phyloP scores from a whole-genome alignment of 345 rosid species.

The Lepidium africanum region DNA sequence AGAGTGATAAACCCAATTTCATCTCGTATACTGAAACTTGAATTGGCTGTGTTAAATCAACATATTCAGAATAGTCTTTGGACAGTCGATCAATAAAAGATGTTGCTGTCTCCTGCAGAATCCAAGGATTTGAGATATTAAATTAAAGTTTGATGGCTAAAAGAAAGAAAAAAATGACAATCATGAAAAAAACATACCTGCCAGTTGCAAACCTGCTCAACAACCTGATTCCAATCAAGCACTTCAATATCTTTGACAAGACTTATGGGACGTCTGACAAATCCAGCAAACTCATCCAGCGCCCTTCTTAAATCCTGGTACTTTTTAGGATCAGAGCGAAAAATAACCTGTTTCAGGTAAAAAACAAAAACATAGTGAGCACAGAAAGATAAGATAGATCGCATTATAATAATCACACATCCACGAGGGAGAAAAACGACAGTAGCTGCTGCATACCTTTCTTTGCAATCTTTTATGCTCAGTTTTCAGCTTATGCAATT shows the following conservation, averaged over 20 bases:
- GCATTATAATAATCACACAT: background rate
- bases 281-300: constrained; percentile 51
- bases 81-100: constrained; percentile 55
- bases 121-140: constrained; percentile 14
- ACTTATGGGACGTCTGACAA: constrained; percentile 34
- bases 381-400: background rate
- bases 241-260: constrained; percentile 32
- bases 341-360: constrained; percentile 56
- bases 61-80: constrained; percentile 52
- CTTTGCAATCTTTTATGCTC: constrained; percentile 44
- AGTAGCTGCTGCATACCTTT: constrained; percentile 45
- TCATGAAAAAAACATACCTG: constrained; percentile 45
- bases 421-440: background rate
- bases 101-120: constrained; percentile 63
- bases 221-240: constrained; percentile 43
- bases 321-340: constrained; percentile 58
- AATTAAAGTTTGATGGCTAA: background rate
- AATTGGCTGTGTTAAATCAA: constrained; percentile 75
- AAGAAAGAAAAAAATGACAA: background rate
- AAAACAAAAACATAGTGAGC: constrained; percentile 2
- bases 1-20: constrained; percentile 71
- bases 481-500: constrained; percentile 42
- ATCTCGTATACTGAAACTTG: constrained; percentile 92
- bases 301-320: constrained; percentile 57
- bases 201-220: constrained; percentile 62